A percentile compares a stretch with the other conserved stretches of the same genome.
These are phyloP conservation scores for Chaetoceros tenuissimus DNA, from an alignment of 108 stramenopile genomes.

Conservation along the genomic window DNA sequence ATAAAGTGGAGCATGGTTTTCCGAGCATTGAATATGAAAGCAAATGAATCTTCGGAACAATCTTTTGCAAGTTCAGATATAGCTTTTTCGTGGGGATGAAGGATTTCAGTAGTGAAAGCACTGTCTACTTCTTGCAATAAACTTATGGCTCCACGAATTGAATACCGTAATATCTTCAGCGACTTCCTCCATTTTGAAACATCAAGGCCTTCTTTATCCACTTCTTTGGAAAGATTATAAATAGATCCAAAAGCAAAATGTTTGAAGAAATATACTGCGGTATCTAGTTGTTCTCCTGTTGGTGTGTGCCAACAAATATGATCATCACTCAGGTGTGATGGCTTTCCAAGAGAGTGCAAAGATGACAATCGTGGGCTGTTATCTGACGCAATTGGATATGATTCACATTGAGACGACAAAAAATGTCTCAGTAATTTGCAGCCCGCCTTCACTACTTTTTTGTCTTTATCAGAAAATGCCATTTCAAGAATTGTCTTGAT, in stretches of 20 bases:
- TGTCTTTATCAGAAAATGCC: constrained; percentile 55
- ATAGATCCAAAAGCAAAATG: constrained; percentile 20
- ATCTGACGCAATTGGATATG: constrained; percentile 43
- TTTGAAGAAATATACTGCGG: constrained; percentile 13
- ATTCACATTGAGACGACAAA: constrained; percentile 68
- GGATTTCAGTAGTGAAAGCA: not conserved
- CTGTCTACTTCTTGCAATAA: not conserved
- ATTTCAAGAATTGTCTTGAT: constrained; percentile 48
- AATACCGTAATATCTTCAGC: constrained; percentile 59
- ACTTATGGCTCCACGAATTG: constrained; percentile 47
- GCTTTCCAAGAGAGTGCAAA: constrained; percentile 12
- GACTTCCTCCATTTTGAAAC: constrained; percentile 32
- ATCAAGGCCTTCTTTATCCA: constrained; percentile 8
- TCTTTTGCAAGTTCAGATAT: not conserved
- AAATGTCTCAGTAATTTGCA: constrained; percentile 82
- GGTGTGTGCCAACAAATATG: constrained; percentile 68
- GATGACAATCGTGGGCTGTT: constrained; percentile 11
- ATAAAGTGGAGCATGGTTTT: not conserved
- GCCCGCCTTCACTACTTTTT: constrained; percentile 74
- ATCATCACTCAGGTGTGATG: constrained; percentile 40
- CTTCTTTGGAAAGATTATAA: constrained; percentile 2
- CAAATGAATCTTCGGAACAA: not conserved
- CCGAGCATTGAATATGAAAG: not conserved
- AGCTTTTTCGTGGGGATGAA: not conserved
- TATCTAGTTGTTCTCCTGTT: constrained; percentile 51